Base-by-base conservation (phyloP, 2,329 filamentous ascomycete genomes). In the Penicillium italicum region DNA sequence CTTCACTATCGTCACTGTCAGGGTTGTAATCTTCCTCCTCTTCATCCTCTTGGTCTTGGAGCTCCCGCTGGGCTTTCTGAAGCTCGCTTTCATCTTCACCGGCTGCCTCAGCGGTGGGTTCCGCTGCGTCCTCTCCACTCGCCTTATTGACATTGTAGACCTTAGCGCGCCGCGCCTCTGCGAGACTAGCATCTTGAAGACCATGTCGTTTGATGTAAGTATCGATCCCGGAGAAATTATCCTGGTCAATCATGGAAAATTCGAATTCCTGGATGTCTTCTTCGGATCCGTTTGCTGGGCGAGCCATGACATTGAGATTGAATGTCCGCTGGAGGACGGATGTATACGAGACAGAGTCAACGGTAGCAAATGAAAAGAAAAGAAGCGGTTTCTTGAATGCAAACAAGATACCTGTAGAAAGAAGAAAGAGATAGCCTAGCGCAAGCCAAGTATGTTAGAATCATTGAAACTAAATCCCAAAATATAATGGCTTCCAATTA, bases 161-260 rank as follows among this genome's bases (percentile, higher is more conserved):
- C 74, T 85, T 85, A 6, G 85, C 85, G 26, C 82, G 76, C 36
- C 85, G 72, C 31, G 79, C 77, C 26, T 82, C 83, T 1, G 85
- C 85, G 71, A 87, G 76, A 65, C 82, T 85, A 2, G 84, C 82
- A 65, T 87, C 85, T 52, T 87, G 83, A 31, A 87, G 72, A 6
- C 78, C 76, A 64, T 86, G 83, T 30, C 78, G 76, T 68, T 84
- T 84, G 55, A 87, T 77, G 59, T 86, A 87, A 5, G 76, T 75
- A 59, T 86, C 84, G 45, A 87, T 86, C 16, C 82, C 83, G 0
- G 77, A 74, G 61, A 81, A 86, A 64, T 87, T 82, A 9, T 79
- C 81, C 64, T 87, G 84, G 60, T 87, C 85, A 40, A 87, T 74
- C 84, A 87, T 87, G 40, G 79, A 80, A 61, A 87, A 85, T 61